Base-by-base conservation (phyloP, 768 basidiomycete genomes). In the Leccinum incarnatum region DNA sequence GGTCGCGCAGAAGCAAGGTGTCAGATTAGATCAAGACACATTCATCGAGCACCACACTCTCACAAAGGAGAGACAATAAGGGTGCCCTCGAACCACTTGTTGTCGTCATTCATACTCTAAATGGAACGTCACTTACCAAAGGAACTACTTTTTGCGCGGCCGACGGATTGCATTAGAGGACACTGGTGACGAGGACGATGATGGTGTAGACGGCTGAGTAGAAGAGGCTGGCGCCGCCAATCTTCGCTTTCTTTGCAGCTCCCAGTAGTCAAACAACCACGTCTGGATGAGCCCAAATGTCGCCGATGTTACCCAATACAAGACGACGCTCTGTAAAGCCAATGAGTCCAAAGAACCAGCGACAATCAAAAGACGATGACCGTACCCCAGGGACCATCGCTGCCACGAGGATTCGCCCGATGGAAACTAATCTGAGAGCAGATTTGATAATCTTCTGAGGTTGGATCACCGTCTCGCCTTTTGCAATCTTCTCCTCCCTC, bases 1-100 rank as follows among this genome's bases (percentile, higher is more conserved):
- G 25, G 17, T 11, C 1, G 17, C 1, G 4, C 14, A 32, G 54
- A 50, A 25, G n/a, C 8, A 50, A 21, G 50, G 25, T 50, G 81
- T 93, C 91, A 92, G 87, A 92, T 93, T 93, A 93, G 91, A 93
- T 93, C 91, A 93, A 93, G 91, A 80, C 79, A 72, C 62, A 73
- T 74, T 84, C 89, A 85, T 42, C 14, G 85, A 80, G 78, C 74
- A 70, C 87, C 72, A 64, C 74, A 71, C 61, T 65, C 68, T 69
- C 71, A 61, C 49, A 49, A 61, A 64, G 69, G 65, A 67, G 36
- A 61, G 36, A 61, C 57, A 49, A 11, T 57, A 32, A 66, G 74
- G 85, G 88, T 77, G 86, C 83, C 84, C 84, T 90, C 84, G 10
- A 64, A 79, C 83, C 89, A 88, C 86, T 80, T 80, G 74, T 81